Base-by-base conservation (phyloP, 305 asterid genomes). In the Euphrasia arctica region DNA sequence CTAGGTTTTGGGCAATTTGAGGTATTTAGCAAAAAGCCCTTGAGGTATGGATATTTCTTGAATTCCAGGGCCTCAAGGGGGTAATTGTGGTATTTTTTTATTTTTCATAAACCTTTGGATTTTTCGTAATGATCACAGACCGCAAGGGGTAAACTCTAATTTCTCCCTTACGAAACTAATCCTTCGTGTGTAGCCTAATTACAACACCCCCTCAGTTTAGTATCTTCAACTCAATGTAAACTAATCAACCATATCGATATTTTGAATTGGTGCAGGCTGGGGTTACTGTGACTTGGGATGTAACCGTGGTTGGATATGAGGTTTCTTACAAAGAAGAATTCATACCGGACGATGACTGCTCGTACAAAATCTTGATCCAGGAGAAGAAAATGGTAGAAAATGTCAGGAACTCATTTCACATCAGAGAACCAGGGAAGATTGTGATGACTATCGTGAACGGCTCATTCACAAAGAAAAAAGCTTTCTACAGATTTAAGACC, bases 381-480 rank as follows among this genome's bases (percentile, higher is more conserved):
- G 96, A 87, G 72, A 86, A 74, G 83, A 85, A 73, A 64, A 75
- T 85, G 85, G 80, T 45, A 15, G 83, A 73, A 54, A 62, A 77
- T 27, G 66, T 57, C 10, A 72, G 95, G 42, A 87, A 83, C 54
- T 77, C 89, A 0, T 90, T 90, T 69, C 80, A 86, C 29, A 80
- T 90, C 27, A 93, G 97, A 67, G 98, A 92, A 64, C 86, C 95
- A 6, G 98, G 98, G 47, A 79, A 75, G 41, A 85, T 92, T 9
- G 81, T 84, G 5, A 80, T 90, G 49, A 84, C 84, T 28, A 69
- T 92, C 70, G 79, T 54, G 8, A 92, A 92, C 64, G 58, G 73
- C 11, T 78, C 90, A 3, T 85, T 31, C 80, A 80, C 83, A 65
- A 86, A 73, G 82, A 87, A 77, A 45, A 84, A 77, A 66, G 92